Conservation (phyloP, 495 filamentous ascomycete genomes). For the Amniculicola lignicola region DNA sequence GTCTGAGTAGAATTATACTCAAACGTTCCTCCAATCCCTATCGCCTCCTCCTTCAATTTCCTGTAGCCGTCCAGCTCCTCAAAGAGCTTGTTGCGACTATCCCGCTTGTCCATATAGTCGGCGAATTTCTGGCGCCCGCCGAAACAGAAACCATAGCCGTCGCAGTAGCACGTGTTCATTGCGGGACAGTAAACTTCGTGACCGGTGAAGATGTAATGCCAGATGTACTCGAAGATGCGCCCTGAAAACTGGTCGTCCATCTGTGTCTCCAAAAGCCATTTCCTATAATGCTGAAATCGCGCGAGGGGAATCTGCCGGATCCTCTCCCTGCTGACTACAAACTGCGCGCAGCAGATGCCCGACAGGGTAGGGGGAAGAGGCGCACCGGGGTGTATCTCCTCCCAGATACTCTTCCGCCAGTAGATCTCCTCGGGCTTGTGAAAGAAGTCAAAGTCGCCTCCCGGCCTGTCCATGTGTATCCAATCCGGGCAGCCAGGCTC, state of each 20-base stretch:
- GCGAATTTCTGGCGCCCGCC: conserved; percentile 52
- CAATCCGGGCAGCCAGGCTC: conserved; percentile 62
- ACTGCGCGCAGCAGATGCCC: conserved; percentile 58
- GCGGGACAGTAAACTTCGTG: conserved; percentile 56
- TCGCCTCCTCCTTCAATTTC: conserved; percentile 17
- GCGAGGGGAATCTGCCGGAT: conserved; percentile 53
- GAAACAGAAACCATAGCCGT: conserved; percentile 70
- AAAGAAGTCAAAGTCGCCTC: conserved; percentile 31
- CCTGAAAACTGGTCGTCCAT: conserved; percentile 62
- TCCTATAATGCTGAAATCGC: conserved; percentile 59
- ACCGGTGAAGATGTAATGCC: conserved; percentile 60
- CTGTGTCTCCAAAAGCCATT: conserved; percentile 61
- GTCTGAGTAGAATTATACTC: conserved; percentile 9
- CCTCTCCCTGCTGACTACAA: conserved; percentile 41
- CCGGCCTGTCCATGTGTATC: conserved; percentile 45
- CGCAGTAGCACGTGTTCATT: conserved; percentile 66
- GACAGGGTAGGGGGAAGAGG: conserved; percentile 30
- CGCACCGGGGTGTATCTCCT: conserved; percentile 34
- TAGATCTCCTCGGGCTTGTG: conserved; percentile 34
- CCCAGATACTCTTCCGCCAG: conserved; percentile 30
- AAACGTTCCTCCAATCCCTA: conserved; percentile 8
- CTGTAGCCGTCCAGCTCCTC: conserved; percentile 23
- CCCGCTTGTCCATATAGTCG: conserved; percentile 38
- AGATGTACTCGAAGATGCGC: conserved; percentile 68
- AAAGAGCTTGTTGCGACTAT: conserved; percentile 23